A percentile compares a stretch with the other conserved stretches of the same genome.
Evolutionary conservation across 768 basidiomycete species (phyloP).

Genomic region (Mycena filopes): DNA sequence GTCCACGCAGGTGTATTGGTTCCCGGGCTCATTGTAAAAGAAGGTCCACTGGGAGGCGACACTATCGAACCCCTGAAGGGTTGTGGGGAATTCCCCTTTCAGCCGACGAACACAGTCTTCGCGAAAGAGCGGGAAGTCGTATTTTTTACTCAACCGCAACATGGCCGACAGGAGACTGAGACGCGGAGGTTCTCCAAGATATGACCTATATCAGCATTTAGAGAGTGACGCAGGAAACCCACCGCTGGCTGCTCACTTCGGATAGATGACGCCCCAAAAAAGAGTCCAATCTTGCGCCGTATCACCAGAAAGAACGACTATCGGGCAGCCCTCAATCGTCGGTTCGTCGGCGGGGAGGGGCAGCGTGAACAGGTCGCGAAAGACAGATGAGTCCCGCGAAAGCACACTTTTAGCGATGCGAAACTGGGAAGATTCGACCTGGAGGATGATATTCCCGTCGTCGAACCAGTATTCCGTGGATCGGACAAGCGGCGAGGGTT

Average conservation of each 20-base stretch:
- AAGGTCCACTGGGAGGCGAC: too few species aligned
- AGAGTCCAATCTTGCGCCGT: slow-evolving; percentile 44
- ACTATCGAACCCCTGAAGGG: background rate
- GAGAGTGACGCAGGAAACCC: background rate
- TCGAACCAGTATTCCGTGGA: slow-evolving; percentile 42
- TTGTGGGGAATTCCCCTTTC: background rate
- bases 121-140: slow-evolving; percentile 4
- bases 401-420: slow-evolving; percentile 49
- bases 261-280: slow-evolving; percentile 47
- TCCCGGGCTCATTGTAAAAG: background rate
- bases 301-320: slow-evolving; percentile 48
- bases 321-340: slow-evolving; percentile 43
- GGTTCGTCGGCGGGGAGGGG: slow-evolving; percentile 46
- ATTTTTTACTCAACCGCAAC: background rate
- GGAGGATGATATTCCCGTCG: slow-evolving; percentile 54
- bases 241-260: background rate
- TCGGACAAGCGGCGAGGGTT: background rate
- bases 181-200: background rate
- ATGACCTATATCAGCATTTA: background rate
- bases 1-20: background rate
- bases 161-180: background rate
- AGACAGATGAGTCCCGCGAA: slow-evolving; percentile 47
- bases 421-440: slow-evolving; percentile 47
- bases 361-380: slow-evolving; percentile 51
- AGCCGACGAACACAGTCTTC: slow-evolving; percentile 17